Base-by-base conservation (phyloP, 2,329 filamentous ascomycete species). In the Trichoderma brevicompactum region DNA sequence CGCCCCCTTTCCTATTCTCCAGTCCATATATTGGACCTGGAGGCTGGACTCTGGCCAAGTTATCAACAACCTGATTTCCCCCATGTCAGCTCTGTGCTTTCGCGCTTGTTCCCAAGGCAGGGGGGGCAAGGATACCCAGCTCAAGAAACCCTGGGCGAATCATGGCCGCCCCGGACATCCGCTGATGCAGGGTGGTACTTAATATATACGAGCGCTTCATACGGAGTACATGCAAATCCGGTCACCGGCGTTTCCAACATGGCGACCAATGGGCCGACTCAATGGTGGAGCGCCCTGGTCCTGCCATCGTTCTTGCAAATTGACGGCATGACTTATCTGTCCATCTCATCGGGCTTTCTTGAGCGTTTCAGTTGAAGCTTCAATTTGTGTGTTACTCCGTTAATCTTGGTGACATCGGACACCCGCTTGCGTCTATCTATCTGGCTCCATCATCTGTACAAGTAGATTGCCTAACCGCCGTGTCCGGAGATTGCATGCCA, bases 341-440 rank as follows among this genome's bases (percentile, higher is more conserved):
- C 12, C 28, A 44, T 63, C 46, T 63, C 1, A 54, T 63, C 49
- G 48, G 32, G 19, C 48, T 41, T 19, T 13, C 23, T 44, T 53
- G 48, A 36, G 23, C 46, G 59, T 63, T 63, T 63, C 59, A 63
- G 59, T 52, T 63, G 46, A 12, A 12, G 28, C 59, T 63, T 44
- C 49, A 53, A 46, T 53, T 44, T 44, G 17, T 41, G 5, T 17
- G 28, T 15, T 2, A 9, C 44, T 34, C 34, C 36, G 36, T 17
- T 41, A 50, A 61, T 41, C 44, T 50, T 61, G 46, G 46, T 38
- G 46, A 43, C 44, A 61, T 61, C 7, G 36, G 9, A 17, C 13
- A 40, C 34, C 48, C 36, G 48, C 46, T 6, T 8, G 19, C 15
- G 36, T 17, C 32, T 17, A 32, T 38, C 7, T 32, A 17, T 2